Evolutionary conservation across 345 rosid genomes (phyloP), one percentile per base, ranked within the genome.

Genomic region (Arabis hirsuta): DNA sequence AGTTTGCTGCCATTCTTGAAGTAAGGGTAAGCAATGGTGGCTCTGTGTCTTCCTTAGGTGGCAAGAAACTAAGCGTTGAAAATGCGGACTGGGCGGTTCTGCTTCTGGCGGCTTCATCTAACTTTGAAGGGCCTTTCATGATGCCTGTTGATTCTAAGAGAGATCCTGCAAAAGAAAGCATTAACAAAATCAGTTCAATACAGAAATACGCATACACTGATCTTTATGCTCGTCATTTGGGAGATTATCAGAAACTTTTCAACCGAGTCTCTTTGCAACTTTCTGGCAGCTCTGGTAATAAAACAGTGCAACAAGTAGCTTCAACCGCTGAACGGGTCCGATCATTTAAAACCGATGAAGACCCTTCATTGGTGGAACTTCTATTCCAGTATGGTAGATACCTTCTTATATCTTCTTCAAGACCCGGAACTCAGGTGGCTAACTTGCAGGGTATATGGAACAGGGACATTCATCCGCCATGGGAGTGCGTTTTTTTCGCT

Each of bases 371-470:
- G 75, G 88, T 95, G 81, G 91, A 82, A 74, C 88, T 91, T 56
- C 57, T 95, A 2, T 90, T 91, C 82, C 99, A 91, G 29, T 95
- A 78, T 72, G 96, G 96, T 66, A 77, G 97, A 20, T 91, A 88
- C 82, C 80, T 95, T 79, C 91, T 95, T 55, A 90, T 95, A 70
- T 87, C 99, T 73, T 87, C 83, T 73, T 95, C 99, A 47, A 77
- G 90, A 64, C 96, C 96, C 2, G 93, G 99, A 82, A 88, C 96
- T 54, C 99, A 85, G 71, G 96, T 90, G 59, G 89, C 97, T 62
- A 95, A 91, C 80, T 81, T 91, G 73, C 96, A 91, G 67, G 99
- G 99, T 42, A 85, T 95, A 74, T 95, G 99, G 99, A 95, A 88
- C 83, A 81, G 80, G 59, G 91, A 88, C 82, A 62, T 86, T 65